Conservation (phyloP, 2,329 filamentous ascomycete genomes). For the Aureobasidium subglaciale region DNA sequence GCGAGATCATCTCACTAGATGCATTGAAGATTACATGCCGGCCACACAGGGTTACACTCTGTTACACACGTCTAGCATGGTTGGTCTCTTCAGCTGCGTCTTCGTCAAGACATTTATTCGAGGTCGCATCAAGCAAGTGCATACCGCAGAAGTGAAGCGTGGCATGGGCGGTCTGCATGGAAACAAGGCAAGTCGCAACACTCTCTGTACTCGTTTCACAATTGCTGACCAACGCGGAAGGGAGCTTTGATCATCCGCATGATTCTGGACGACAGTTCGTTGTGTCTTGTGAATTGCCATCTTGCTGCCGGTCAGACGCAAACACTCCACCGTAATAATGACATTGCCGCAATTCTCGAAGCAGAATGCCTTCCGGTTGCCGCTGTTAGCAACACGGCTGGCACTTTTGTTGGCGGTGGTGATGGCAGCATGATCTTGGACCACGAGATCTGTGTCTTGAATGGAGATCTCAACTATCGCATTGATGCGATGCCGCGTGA, state of each 20-base stretch:
- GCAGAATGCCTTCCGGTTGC: slow-evolving; percentile 59
- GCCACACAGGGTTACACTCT: slow-evolving; percentile 71
- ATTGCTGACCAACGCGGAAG: slow-evolving; percentile 17
- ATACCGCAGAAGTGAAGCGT: slow-evolving; percentile 79
- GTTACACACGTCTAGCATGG: slow-evolving; percentile 80
- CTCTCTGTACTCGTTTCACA: neutral
- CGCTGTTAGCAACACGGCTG: slow-evolving; percentile 58
- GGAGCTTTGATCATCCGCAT: slow-evolving; percentile 90
- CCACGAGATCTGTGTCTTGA: slow-evolving; percentile 94
- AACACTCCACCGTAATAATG: slow-evolving; percentile 84
- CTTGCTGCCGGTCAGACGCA: slow-evolving; percentile 88
- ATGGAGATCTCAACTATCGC: slow-evolving; percentile 95
- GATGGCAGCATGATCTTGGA: slow-evolving; percentile 93
- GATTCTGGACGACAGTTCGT: slow-evolving; percentile 81
- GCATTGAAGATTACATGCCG: slow-evolving; percentile 77
- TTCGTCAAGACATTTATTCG: slow-evolving; percentile 81
- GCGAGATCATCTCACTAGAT: slow-evolving; percentile 79
- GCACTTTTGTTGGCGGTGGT: slow-evolving; percentile 83
- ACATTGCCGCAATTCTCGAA: slow-evolving; percentile 85
- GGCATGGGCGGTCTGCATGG: slow-evolving; percentile 93
- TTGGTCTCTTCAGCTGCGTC: slow-evolving; percentile 91
- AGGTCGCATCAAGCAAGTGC: slow-evolving; percentile 67
- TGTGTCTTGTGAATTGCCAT: slow-evolving; percentile 98
- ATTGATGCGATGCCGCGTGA: slow-evolving; percentile 96
- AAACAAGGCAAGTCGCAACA: slow-evolving; percentile 59